Evolutionary conservation across 176 grass and related monocot species (phyloP).

Genomic region (Bothriochloa decipiens): DNA sequence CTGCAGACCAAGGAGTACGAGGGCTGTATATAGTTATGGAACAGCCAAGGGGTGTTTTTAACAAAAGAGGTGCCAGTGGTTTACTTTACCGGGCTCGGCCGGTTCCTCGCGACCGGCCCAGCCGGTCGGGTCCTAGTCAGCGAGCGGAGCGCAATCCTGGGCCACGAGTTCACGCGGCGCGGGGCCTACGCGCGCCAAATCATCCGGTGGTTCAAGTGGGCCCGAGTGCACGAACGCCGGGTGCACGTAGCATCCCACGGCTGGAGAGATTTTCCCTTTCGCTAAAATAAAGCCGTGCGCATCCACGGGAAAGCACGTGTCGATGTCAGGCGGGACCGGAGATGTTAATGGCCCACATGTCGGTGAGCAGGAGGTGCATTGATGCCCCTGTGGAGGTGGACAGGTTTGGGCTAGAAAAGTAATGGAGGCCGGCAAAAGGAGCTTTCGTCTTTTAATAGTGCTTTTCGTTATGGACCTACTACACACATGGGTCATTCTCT

Average conservation of each 20-base stretch:
- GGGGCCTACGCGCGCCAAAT: slow-evolving; percentile 29
- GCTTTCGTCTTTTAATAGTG: slow-evolving; percentile 45
- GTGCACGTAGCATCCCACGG: not conserved
- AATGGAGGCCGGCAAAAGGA: slow-evolving; percentile 32
- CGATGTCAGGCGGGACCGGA: not conserved
- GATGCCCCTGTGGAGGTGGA: not conserved
- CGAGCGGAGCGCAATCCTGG: slow-evolving; percentile 15
- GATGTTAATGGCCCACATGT: fast-evolving
- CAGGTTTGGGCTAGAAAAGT: slow-evolving; percentile 12
- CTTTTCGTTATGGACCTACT: slow-evolving; percentile 28
- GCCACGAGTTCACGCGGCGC: slow-evolving; percentile 35
- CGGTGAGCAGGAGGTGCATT: fast-evolving
- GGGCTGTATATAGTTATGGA: not conserved
- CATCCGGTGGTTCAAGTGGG: not conserved
- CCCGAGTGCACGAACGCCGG: slow-evolving; percentile 27
- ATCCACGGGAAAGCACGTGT: not conserved
- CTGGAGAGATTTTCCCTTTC: not conserved
- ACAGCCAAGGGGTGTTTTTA: slow-evolving; percentile 33
- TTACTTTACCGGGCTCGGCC: slow-evolving; percentile 39
- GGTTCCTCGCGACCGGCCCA: slow-evolving; percentile 40
- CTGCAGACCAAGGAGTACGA: not conserved
- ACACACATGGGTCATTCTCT: slow-evolving; percentile 22
- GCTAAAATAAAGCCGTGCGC: not conserved
- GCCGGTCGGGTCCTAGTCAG: slow-evolving; percentile 44
- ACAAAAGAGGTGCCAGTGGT: slow-evolving; percentile 24